A percentile compares a stretch with the other conserved stretches of the same genome.
phyloP scores from a whole-genome alignment of 2,329 filamentous ascomycete species.

The Xylaria arbuscula region DNA sequence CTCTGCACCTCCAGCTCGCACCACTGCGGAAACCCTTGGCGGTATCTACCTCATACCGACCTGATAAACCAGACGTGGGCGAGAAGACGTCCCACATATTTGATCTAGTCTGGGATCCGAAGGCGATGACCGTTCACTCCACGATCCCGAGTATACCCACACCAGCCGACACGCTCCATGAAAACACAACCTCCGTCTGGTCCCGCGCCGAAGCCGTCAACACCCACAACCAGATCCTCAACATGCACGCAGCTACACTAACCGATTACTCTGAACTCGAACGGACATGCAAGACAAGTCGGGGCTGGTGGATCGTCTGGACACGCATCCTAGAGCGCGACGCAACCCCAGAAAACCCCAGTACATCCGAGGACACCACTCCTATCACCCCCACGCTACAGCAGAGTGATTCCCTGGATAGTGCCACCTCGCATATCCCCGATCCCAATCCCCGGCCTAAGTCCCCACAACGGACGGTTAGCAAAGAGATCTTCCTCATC shows the following conservation, averaged over 20 bases:
- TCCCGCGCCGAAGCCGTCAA: slow-evolving; percentile 71
- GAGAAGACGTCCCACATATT: slow-evolving; percentile 60
- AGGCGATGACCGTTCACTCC: slow-evolving; percentile 67
- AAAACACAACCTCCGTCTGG: slow-evolving; percentile 57
- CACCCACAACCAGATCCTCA: slow-evolving; percentile 73
- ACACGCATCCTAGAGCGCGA: slow-evolving; percentile 61
- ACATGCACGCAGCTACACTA: slow-evolving; percentile 63
- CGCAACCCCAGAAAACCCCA: slow-evolving; percentile 5
- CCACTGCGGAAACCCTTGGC: slow-evolving; percentile 68
- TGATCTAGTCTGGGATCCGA: slow-evolving; percentile 72
- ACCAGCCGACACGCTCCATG: slow-evolving; percentile 45
- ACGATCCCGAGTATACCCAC: slow-evolving; percentile 75
- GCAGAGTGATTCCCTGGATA: slow-evolving; percentile 34
- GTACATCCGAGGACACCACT: slow-evolving; percentile 1
- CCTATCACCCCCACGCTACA: slow-evolving; percentile 17
- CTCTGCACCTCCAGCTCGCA: slow-evolving; percentile 69
- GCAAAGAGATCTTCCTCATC: slow-evolving; percentile 72
- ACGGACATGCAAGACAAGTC: slow-evolving; percentile 72
- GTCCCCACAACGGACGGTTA: slow-evolving; percentile 44
- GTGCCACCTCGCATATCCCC: slow-evolving; percentile 14
- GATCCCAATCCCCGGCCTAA: slow-evolving; percentile 1
- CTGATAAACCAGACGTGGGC: slow-evolving; percentile 59
- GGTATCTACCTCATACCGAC: slow-evolving; percentile 66
- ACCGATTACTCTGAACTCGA: slow-evolving; percentile 61
- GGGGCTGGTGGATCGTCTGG: slow-evolving; percentile 79